Base-by-base conservation (phyloP, 2,329 filamentous ascomycete genomes). In the Colletotrichum sansevieriae region DNA sequence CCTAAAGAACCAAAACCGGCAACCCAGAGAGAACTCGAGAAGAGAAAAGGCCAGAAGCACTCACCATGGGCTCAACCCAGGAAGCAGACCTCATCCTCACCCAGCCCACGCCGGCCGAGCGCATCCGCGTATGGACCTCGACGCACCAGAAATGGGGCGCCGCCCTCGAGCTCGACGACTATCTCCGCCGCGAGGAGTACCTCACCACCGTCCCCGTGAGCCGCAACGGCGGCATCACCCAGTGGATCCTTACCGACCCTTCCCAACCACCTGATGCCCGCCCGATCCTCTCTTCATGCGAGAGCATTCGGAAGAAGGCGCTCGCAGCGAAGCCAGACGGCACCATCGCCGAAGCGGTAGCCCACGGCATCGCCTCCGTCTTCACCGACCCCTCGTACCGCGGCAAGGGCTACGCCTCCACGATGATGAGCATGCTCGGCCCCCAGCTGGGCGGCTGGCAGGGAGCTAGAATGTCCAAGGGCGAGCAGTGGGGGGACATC, bases 291-390 rank as follows among this genome's bases (percentile, higher is more conserved):
- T 88, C 88, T 3, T 87, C 86, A 33, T 91, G 89, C 76, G 90
- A 92, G 78, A 86, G 87, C 10, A 82, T 91, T 60, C 84, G 84
- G 68, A 92, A 92, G 78, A 82, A 82, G 35, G 86, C 87, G 5
- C 74, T 90, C 3, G 79, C 86, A 41, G 79, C 82, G 37, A 72
- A 71, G 18, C 74, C 75, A 0, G 75, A 78, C 6, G 79, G 79
- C 51, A 71, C 72, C 43, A 74, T 79, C 39, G 74, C 75, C 6
- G 88, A 93, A 52, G 87, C 85, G 2, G 81, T 89, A 10, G 88
- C 88, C 15, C 91, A 97, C 79, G 94, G 92, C 5, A 87, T 97
- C 65, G 92, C 90, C 13, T 93, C 91, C 69, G 94, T 97, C n/a
- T 96, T 91, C 77, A 94, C 90, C 4, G 86, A 89, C 46, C 85